Conservation (phyloP, 192 early-diverging fungal genomes). For the Funneliformis mosseae region DNA sequence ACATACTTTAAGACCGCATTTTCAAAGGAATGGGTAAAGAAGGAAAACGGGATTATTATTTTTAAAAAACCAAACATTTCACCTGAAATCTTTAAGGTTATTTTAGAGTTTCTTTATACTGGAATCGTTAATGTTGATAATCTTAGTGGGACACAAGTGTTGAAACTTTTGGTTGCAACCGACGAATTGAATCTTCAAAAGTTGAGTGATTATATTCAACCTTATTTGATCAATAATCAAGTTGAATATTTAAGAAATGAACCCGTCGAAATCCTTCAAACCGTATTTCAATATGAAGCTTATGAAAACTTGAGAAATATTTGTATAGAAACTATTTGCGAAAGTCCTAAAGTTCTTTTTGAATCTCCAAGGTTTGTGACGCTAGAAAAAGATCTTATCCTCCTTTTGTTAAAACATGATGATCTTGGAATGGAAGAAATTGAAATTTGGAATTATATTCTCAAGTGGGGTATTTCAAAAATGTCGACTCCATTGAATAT, state of each 20-base stretch:
- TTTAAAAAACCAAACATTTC: too few species aligned
- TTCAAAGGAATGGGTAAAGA: too few species aligned
- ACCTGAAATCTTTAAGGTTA: too few species aligned
- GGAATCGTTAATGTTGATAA: conserved; percentile 8
- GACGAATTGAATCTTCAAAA: conserved; percentile 2
- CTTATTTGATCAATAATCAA: conserved; percentile 9
- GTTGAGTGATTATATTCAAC: conserved; percentile 3
- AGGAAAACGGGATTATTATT: too few species aligned
- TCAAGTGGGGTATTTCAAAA: too few species aligned
- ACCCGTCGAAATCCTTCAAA: background rate
- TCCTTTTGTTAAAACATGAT: too few species aligned
- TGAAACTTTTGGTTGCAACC: background rate
- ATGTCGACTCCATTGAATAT: too few species aligned
- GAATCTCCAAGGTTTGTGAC: conserved; percentile 4
- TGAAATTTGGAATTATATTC: too few species aligned
- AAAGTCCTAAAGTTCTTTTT: background rate
- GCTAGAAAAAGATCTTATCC: background rate
- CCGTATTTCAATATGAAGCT: background rate
- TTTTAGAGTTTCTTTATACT: background rate
- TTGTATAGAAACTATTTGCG: background rate
- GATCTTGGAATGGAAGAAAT: too few species aligned
- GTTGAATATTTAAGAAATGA: background rate
- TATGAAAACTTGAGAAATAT: background rate
- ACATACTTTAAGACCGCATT: too few species aligned
- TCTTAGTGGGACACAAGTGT: background rate